Evolutionary conservation across 148 eudicot genomes (phyloP).

Genomic region (Amaranthus cruentus): DNA sequence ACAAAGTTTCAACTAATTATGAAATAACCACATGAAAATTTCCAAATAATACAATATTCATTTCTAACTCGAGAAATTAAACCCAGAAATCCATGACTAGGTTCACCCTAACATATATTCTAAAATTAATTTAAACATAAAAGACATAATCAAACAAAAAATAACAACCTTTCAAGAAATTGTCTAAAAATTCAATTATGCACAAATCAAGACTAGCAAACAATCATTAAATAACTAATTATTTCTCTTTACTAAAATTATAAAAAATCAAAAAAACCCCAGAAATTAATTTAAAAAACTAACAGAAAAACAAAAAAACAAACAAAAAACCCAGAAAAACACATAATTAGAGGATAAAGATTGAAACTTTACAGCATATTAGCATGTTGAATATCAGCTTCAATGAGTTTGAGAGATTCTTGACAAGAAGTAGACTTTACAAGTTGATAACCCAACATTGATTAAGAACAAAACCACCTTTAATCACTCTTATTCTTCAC

Average conservation of each 20-base stretch:
- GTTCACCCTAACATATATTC: not conserved
- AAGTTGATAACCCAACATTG: constrained; percentile 40
- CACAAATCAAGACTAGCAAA: not conserved
- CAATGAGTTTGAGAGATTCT: constrained; percentile 47
- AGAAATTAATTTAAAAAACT: constrained; percentile 4
- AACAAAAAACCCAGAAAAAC: not conserved
- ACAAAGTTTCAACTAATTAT: too few species aligned
- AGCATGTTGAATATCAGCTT: constrained; percentile 63
- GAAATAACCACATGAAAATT: not conserved
- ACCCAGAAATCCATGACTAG: too few species aligned
- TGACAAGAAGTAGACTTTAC: constrained; percentile 37
- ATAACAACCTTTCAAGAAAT: not conserved
- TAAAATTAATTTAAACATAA: not conserved
- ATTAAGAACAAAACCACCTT: not conserved
- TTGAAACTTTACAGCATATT: constrained; percentile 51
- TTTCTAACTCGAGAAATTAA: too few species aligned
- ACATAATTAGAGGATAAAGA: constrained; percentile 1
- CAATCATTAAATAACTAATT: not conserved
- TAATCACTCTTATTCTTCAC: not conserved
- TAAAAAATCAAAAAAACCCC: not conserved
- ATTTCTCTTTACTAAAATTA: not conserved
- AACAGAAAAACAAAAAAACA: not conserved
- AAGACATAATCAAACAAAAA: not conserved
- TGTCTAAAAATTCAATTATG: not conserved
- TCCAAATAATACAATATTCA: not conserved